Evolutionary conservation across 1,139 yeast species (phyloP).

Genomic region (Schwanniomyces etchellsii): DNA sequence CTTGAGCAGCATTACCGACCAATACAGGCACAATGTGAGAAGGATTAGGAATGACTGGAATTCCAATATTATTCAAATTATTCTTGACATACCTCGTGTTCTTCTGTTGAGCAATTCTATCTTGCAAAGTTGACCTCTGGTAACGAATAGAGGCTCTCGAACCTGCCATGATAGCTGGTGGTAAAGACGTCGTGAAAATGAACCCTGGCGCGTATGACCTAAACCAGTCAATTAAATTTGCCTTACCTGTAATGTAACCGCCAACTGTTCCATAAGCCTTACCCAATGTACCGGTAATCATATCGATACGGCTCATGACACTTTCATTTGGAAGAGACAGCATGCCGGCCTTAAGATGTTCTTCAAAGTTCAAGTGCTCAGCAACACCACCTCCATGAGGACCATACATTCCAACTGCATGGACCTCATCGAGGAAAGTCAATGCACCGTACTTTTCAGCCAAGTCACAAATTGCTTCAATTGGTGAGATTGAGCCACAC

Average conservation of each 20-base stretch:
- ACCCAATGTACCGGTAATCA: conserved; percentile 96
- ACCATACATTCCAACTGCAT: conserved; percentile 98
- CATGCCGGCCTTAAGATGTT: conserved; percentile 66
- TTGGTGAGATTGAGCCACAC: conserved; percentile 97
- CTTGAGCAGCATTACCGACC: conserved; percentile 90
- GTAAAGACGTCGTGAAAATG: conserved; percentile 91
- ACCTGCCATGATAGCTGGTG: conserved; percentile 98
- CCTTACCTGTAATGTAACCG: conserved; percentile 91
- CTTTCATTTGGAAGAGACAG: conserved; percentile 35
- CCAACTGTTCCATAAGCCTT: conserved; percentile 97
- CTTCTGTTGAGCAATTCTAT: conserved; percentile 79
- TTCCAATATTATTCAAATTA: conserved; percentile 62
- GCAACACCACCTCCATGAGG: conserved; percentile 99
- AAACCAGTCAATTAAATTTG: conserved; percentile 84
- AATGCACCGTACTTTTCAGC: conserved; percentile 97
- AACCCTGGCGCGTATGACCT: conserved; percentile 97
- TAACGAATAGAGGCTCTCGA: conserved; percentile 81
- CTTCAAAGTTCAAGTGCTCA: conserved; percentile 86
- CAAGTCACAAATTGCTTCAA: conserved; percentile 85
- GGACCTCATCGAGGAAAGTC: conserved; percentile 96
- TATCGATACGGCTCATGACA: conserved; percentile 78
- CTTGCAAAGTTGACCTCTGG: conserved; percentile 71
- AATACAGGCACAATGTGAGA: conserved; percentile 94
- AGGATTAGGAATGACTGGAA: conserved; percentile 96
- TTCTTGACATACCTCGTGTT: conserved; percentile 83